Evolutionary conservation across 345 rosid genomes (phyloP), one percentile per base, ranked within the genome.

Genomic region (Eutrema heterophyllum): DNA sequence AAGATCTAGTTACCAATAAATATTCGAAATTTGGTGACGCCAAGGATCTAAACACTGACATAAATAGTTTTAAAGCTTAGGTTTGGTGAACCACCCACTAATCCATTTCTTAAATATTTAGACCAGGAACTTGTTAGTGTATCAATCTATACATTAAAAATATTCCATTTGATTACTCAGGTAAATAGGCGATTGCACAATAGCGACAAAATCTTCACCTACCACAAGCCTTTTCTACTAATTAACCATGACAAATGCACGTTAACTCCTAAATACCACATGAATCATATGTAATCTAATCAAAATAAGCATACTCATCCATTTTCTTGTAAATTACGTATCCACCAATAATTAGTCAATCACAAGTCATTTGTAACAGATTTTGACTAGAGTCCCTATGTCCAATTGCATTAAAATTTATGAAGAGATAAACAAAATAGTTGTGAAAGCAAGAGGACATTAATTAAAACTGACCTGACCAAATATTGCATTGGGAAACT

Each of bases 401-500:
- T 32, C 24, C 6, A 8, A 55, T 8, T n/a, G 24, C 36, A 4
- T 30, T 3, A 29, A 21, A 53, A 14, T 29, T 53, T 30, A 29
- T 33, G 38, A 53, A 53, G 59, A 53, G 13, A 21, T 11, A 6
- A 16, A 43, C 30, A 10, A 43, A 45, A 21, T 13, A 29, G 24
- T 45, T 36, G 41, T 8, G 21, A 39, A 40, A 67, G 2, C 12
- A 26, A 21, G 29, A 57, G 30, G n/a, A 39, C 4, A 36, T 5
- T 18, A 57, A 36, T 4, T 3, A 21, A 26, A 63, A 58, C 77
- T 59, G 75, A 94, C 99, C 99, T 95, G 99, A 4, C 99, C 99
- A 52, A 92, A 87, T 46, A 67, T 55, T 41, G 41, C 40, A 55
- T n/a, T 55, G 24, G 61, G 61, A 55, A 55, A 55, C 61, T 55